Evolutionary conservation across 1,139 yeast species (phyloP).

Genomic region (Candida buenavistaensis): DNA sequence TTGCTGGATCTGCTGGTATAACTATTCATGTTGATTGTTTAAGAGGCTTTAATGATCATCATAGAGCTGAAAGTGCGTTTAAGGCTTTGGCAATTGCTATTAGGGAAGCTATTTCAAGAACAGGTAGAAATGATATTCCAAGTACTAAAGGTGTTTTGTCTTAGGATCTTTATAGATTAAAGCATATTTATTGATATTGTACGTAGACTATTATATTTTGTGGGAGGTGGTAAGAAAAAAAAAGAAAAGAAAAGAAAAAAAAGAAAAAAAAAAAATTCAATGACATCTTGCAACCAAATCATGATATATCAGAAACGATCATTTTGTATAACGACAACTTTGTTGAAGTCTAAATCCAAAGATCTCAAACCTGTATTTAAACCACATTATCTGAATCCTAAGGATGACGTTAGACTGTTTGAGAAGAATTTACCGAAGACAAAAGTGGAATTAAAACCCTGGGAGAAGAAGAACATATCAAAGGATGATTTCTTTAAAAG

Average conservation of each 20-base stretch:
- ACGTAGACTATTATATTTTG: not conserved
- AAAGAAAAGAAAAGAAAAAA: not conserved
- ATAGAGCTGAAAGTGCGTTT: conserved; percentile 93
- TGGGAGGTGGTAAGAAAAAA: conserved; percentile 2
- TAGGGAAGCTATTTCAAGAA: conserved; percentile 77
- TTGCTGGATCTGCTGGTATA: conserved; percentile 87
- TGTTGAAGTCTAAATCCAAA: conserved; percentile 4
- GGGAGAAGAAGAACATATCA: conserved; percentile 39
- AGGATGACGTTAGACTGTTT: conserved; percentile 13
- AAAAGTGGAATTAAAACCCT: conserved; percentile 23
- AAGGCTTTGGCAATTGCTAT: conserved; percentile 93
- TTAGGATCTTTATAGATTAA: conserved; percentile 18
- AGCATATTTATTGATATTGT: not conserved
- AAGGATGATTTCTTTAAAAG: conserved; percentile 44
- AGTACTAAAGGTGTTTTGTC: conserved; percentile 93
- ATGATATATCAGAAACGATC: conserved; percentile 4
- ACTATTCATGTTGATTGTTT: conserved; percentile 93
- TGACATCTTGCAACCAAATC: not conserved
- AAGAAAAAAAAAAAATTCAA: not conserved
- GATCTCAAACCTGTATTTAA: conserved; percentile 16
- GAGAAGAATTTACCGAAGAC: conserved; percentile 15
- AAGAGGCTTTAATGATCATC: conserved; percentile 94
- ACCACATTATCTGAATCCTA: conserved; percentile 20
- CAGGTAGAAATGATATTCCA: conserved; percentile 90
- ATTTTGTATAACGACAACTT: not conserved